Percentiles rank a stretch among this genome's conserved stretches.
These are phyloP conservation scores for Ophiostoma perfectum DNA, from an alignment of 2,329 filamentous ascomycete genomes.

Conservation along the genomic window DNA sequence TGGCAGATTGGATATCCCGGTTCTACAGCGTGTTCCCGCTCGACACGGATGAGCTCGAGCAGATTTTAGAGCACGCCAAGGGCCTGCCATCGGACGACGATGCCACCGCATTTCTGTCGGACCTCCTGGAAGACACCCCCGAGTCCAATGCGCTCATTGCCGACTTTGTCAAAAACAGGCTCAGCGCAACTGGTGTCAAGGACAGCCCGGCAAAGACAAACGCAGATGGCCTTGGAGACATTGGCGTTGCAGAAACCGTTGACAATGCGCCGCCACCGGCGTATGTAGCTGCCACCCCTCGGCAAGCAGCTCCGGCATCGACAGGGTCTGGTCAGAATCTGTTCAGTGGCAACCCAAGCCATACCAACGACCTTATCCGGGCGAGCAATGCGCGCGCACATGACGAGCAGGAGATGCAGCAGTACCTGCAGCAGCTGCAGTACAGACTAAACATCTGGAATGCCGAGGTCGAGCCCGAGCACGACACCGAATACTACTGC, in stretches of 20 bases:
- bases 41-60: slow-evolving; percentile 19
- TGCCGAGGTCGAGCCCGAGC: slow-evolving; percentile 43
- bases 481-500: slow-evolving; percentile 39
- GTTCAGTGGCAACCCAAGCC: slow-evolving; percentile 1
- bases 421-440: slow-evolving; percentile 38
- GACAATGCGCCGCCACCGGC: slow-evolving; percentile 12
- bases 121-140: slow-evolving; percentile 19
- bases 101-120: slow-evolving; percentile 14
- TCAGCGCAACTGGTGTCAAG: background rate
- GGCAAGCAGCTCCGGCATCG: background rate
- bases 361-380: slow-evolving; percentile 17
- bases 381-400: slow-evolving; percentile 14
- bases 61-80: slow-evolving; percentile 16
- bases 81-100: slow-evolving; percentile 15
- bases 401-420: slow-evolving; percentile 39
- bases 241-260: background rate
- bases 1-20: slow-evolving; percentile 5
- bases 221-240: background rate
- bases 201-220: background rate
- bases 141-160: slow-evolving; percentile 18
- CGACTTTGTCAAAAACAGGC: slow-evolving; percentile 17
- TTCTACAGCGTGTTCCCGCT: slow-evolving; percentile 22
- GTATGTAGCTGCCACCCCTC: background rate
- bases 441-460: slow-evolving; percentile 40
- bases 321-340: background rate